A percentile compares a stretch with the other conserved stretches of the same genome.
phyloP scores from a whole-genome alignment of 257 asterid species.

The Echium plantagineum region DNA sequence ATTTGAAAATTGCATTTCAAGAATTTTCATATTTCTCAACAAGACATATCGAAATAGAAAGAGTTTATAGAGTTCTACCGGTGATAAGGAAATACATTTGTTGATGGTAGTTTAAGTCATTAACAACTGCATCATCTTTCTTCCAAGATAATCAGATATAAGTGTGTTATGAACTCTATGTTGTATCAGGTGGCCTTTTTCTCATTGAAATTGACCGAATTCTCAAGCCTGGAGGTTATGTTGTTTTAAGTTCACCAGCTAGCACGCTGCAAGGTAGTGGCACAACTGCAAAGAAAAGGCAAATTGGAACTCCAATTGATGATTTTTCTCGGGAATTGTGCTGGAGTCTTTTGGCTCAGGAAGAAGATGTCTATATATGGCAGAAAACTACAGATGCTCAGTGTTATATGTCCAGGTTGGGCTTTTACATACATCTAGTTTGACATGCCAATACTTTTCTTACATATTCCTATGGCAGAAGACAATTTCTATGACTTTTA shows the following conservation, averaged over 20 bases:
- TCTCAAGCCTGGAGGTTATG: constrained; percentile 94
- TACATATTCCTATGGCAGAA: no score
- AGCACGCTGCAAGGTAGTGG: constrained; percentile 47
- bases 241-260: constrained; percentile 74
- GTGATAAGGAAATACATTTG: no score
- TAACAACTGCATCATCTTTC: no score
- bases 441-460: no score
- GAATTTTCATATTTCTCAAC: no score
- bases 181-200: constrained; percentile 58
- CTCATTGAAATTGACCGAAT: constrained; percentile 90
- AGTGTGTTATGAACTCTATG: constrained; percentile 21
- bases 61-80: no score
- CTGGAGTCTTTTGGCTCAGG: constrained; percentile 68
- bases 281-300: constrained; percentile 32
- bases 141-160: neutral
- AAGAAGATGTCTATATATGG: constrained; percentile 82
- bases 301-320: constrained; percentile 42
- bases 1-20: no score
- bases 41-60: no score
- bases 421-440: neutral
- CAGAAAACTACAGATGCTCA: constrained; percentile 66
- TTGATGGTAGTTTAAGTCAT: no score
- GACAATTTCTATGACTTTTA: no score
- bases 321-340: constrained; percentile 55
- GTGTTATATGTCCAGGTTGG: constrained; percentile 70